Conservation (phyloP, 306 rosid genomes). For the Leucaena leucocephala region DNA sequence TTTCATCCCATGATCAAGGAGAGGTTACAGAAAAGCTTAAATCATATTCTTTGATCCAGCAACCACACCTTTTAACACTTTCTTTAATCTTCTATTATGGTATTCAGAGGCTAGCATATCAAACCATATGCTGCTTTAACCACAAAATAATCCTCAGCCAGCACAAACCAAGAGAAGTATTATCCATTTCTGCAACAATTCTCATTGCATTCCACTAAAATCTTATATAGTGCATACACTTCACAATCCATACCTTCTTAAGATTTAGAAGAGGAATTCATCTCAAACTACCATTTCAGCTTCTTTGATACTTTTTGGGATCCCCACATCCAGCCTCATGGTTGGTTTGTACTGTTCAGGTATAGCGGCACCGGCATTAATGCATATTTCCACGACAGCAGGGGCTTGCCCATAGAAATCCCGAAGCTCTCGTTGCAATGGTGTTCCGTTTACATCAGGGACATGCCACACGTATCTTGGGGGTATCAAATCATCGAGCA, state of each 20-base stretch:
- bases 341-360: slow-evolving; percentile 83
- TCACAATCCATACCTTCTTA: slow-evolving; percentile 6
- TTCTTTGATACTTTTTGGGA: slow-evolving; percentile 71
- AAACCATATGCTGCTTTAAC: too few species aligned
- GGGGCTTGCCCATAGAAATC: slow-evolving; percentile 90
- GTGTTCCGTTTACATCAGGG: slow-evolving; percentile 76
- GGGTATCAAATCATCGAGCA: slow-evolving; percentile 85
- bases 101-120: too few species aligned
- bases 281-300: slow-evolving; percentile 96
- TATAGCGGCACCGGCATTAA: slow-evolving; percentile 86
- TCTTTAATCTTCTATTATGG: background rate
- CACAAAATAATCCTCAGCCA: background rate
- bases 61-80: background rate
- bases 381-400: slow-evolving; percentile 84
- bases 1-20: background rate
- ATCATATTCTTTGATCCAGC: slow-evolving; percentile 5
- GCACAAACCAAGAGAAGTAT: background rate
- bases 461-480: slow-evolving; percentile 98
- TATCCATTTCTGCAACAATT: background rate
- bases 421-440: slow-evolving; percentile 74
- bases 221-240: slow-evolving; percentile 28
- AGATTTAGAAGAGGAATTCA: slow-evolving; percentile 7
- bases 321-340: slow-evolving; percentile 91
- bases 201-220: slow-evolving; percentile 22
- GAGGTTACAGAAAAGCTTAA: background rate